Evolutionary conservation across 352 stramenopile genomes (phyloP), one percentile per base, ranked within the genome.

Genomic region (Pythium phragmitis): DNA sequence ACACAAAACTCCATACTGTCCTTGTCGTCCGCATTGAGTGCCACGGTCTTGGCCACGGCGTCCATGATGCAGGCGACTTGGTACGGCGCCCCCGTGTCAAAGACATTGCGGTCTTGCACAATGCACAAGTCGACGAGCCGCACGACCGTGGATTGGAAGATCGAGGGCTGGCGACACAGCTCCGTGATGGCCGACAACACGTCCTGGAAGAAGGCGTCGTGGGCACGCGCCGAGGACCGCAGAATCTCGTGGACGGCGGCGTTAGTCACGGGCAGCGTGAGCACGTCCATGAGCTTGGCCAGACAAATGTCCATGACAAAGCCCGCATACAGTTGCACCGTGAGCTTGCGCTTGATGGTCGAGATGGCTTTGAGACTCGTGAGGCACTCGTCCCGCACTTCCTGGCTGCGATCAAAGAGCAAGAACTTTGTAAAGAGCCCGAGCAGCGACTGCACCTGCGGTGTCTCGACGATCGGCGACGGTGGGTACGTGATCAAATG

Each of bases 1-100:
- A 89, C 80, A 33, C 84, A 93, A 58, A 92, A 93, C 57, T 92
- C 81, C 86, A 95, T 95, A 65, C 76, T 91, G 50, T 74, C 76
- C 33, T 76, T 77, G 41, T 90, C 80, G 4, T 79, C 75, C 4
- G 78, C 78, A 54, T 92, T 93, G 33, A 89, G 78, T 61, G 90
- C 82, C 17, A 95, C 76, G 34, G 92, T 95, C 69, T 87, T 86
- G 19, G 87, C 87, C 26, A 93, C 80, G 1, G 87, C 87, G 26
- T 87, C 72, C 6, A 94, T 70, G 12, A 91, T 77, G 9, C 57
- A 74, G n/a, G 75, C 50, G 3, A 88, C 74, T 42, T 82, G 79
- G 11, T 72, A 57, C 16, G 41, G 37, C 0, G 26, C 45, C 16
- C 42, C 34, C 13, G 47, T 50, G 30, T 62, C 67, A 73, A 70